Conservation (phyloP, 2,329 filamentous ascomycete genomes). For the Proliferodiscus dingleyae region DNA sequence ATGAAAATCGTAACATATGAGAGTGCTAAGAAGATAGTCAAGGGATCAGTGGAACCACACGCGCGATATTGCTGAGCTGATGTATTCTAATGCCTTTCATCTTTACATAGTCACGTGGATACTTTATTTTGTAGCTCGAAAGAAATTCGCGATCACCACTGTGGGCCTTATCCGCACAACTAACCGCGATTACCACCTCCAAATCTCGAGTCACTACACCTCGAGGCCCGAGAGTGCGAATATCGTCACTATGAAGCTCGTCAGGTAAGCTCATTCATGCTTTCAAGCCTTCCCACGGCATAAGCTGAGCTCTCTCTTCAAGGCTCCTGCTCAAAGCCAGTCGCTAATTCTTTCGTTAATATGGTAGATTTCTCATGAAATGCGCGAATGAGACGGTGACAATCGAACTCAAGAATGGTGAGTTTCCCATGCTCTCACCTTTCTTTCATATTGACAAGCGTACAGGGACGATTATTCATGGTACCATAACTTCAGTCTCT, state of each 20-base stretch:
- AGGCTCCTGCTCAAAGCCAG: conserved; percentile 35
- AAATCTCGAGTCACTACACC: background rate
- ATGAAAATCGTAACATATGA: background rate
- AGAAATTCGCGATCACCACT: conserved; percentile 10
- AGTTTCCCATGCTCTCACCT: conserved; percentile 12
- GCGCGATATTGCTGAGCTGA: no score
- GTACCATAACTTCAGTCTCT: conserved; percentile 93
- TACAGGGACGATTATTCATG: conserved; percentile 87
- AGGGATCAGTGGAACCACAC: no score
- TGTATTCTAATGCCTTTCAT: no score
- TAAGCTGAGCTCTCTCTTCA: conserved; percentile 43
- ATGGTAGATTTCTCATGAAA: conserved; percentile 92
- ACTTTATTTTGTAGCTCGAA: conserved; percentile 2
- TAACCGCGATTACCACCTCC: conserved; percentile 5
- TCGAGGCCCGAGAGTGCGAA: background rate
- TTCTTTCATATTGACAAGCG: background rate
- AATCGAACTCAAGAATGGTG: conserved; percentile 97
- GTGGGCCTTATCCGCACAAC: conserved; percentile 5
- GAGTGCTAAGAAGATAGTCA: no score
- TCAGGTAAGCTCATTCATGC: conserved; percentile 62
- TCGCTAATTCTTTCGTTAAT: conserved; percentile 29
- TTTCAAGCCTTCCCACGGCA: conserved; percentile 29
- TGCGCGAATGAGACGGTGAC: conserved; percentile 98
- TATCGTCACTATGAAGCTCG: conserved; percentile 82
- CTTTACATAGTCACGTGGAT: background rate